Evolutionary conservation across 2,329 filamentous ascomycete species (phyloP), one percentile per base, ranked within the genome.

Genomic region (Verticillium longisporum): DNA sequence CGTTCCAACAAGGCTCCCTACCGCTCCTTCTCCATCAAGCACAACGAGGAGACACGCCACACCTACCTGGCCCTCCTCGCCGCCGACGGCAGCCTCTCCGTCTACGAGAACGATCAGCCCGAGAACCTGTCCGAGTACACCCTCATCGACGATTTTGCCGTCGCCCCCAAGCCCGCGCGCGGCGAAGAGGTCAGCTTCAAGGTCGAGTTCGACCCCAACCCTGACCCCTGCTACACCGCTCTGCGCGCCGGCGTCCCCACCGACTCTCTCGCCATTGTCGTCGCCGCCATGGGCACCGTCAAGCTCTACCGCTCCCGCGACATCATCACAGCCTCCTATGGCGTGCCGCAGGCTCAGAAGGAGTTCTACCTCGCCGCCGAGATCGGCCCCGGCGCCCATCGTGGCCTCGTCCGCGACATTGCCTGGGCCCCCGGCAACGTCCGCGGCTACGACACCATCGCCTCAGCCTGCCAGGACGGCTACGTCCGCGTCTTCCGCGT

Each of bases 361-460:
- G 89, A 91, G 62, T 96, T 98, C 71, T 97, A 96, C 72, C 84
- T 91, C 7, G 92, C 92, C 0, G 87, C 88, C 21, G 89, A 92
- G 70, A 78, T 98, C 15, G 80, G 80, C 34, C 87, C 87, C 1
- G 78, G 98, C 15, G 80, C 80, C 34, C 90, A 97, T 68, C 82
- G 85, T 7, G 87, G 88, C 1, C 81, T 98, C 45, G 90, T 97
- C 6, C 83, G 94, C 56, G 93, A 97, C 72, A 85, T 97, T 1
- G 88, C 91, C 2, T 99, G 95, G 95, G 92, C 94, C 1, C 90
- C 92, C 56, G 94, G 92, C 13, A 96, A 92, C 66, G 92, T 96
- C 68, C 81, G 93, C 45, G 94, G 94, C 1, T 94, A 91, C 72
- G 95, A 99, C 73, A 83, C 94, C 61, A 84, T 98, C 67, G 95